Conservation (phyloP, 345 rosid genomes). For the Trapa bicornis region DNA sequence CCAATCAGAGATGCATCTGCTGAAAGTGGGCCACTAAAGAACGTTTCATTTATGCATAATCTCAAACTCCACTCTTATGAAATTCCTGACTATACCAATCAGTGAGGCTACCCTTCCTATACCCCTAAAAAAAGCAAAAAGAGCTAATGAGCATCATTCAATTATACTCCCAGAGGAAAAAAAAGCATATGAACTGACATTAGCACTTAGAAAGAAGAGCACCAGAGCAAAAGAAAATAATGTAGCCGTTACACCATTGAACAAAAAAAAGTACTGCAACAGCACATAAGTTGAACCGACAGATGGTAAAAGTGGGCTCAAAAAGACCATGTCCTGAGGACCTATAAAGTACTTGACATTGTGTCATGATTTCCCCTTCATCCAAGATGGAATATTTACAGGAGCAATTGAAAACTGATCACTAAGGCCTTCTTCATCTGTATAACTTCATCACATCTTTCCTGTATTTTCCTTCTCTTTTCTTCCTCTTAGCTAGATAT, state of each 20-base stretch:
- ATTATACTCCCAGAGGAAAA: no score
- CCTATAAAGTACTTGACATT: background rate
- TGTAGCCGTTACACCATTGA: background rate
- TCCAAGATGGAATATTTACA: conserved; percentile 39
- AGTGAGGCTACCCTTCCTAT: background rate
- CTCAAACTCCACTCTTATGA: background rate
- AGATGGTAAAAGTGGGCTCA: background rate
- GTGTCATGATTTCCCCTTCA: background rate
- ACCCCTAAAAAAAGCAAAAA: background rate
- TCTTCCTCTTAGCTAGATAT: conserved; percentile 18
- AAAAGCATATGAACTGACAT: background rate
- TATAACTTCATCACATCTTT: conserved; percentile 1
- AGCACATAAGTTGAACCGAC: background rate
- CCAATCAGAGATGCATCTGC: no score
- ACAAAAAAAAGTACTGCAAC: background rate
- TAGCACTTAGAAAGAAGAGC: background rate
- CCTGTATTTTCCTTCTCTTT: background rate
- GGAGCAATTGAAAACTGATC: conserved; percentile 23
- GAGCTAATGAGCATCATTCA: background rate
- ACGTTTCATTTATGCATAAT: background rate
- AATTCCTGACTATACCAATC: background rate
- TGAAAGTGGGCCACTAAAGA: no score
- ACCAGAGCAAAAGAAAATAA: background rate
- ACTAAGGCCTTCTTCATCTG: background rate
- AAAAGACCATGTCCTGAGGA: background rate